Conservation (phyloP, 306 rosid species). For the Fragaria nilgerrensis region DNA sequence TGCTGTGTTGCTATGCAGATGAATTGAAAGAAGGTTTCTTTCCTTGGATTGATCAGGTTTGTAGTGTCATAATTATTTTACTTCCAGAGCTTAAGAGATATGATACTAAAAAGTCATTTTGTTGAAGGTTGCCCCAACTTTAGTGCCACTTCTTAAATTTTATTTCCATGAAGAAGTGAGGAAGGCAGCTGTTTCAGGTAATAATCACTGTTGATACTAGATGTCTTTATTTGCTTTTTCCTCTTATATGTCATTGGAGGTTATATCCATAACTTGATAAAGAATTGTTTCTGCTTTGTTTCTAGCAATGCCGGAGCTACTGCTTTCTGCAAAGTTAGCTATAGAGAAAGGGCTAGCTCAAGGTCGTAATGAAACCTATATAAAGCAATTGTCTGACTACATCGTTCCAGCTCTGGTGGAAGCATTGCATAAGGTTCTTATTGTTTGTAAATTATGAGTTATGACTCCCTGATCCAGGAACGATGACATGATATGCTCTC, state of each 20-base stretch:
- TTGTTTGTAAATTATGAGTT: neutral
- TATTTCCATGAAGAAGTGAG: constrained; percentile 98
- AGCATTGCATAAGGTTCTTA: constrained; percentile 82
- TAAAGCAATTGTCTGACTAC: constrained; percentile 84
- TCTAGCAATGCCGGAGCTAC: constrained; percentile 94
- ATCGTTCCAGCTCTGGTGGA: constrained; percentile 93
- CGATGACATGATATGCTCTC: constrained; percentile 2
- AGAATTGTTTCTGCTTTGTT: neutral
- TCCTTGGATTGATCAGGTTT: constrained; percentile 99
- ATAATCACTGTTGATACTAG: neutral
- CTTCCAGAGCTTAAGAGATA: neutral
- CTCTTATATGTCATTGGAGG: constrained; percentile 7
- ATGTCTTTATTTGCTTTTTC: constrained; percentile 11
- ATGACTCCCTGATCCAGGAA: neutral
- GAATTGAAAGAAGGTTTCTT: constrained; percentile 98
- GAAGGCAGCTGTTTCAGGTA: constrained; percentile 99
- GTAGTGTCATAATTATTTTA: constrained; percentile 15
- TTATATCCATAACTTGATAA: neutral
- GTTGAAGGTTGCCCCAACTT: constrained; percentile 83
- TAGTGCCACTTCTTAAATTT: constrained; percentile 94
- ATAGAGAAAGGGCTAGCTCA: constrained; percentile 93
- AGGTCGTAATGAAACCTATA: constrained; percentile 79
- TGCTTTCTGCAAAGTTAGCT: constrained; percentile 92
- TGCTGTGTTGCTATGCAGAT: constrained; percentile 99
- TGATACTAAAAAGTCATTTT: constrained; percentile 14